Conservation (phyloP, 2,329 filamentous ascomycete genomes). For the Xylariales sp. region DNA sequence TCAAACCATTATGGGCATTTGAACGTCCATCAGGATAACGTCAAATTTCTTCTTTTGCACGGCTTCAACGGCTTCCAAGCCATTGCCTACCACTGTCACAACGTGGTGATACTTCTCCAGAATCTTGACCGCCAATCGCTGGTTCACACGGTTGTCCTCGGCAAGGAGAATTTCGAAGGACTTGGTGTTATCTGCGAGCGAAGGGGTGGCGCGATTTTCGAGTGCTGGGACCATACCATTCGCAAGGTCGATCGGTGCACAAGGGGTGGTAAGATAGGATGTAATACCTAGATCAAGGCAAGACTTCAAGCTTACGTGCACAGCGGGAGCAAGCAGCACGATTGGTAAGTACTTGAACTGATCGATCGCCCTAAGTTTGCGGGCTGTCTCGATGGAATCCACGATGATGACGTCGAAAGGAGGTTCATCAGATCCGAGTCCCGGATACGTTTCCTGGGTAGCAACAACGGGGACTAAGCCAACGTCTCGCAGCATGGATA, state of each 20-base stretch:
- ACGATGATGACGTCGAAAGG: conserved; percentile 95
- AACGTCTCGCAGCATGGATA: conserved; percentile 71
- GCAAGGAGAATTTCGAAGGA: conserved; percentile 94
- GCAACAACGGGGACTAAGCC: conserved; percentile 81
- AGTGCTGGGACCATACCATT: conserved; percentile 95
- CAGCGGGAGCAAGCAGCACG: conserved; percentile 81
- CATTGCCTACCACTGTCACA: conserved; percentile 91
- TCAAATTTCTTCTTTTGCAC: conserved; percentile 91
- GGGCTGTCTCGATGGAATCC: conserved; percentile 88
- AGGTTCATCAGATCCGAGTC: conserved; percentile 50
- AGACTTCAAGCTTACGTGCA: conserved; percentile 89
- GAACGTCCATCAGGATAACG: conserved; percentile 97
- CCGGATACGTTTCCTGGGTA: conserved; percentile 67
- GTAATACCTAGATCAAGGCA: conserved; percentile 93
- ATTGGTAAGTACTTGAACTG: conserved; percentile 98
- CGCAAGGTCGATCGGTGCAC: conserved; percentile 86
- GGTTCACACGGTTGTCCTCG: conserved; percentile 97
- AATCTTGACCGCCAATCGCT: conserved; percentile 93
- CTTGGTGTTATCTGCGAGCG: conserved; percentile 87
- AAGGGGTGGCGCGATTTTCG: conserved; percentile 87
- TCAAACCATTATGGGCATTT: conserved; percentile 97
- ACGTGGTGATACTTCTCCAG: conserved; percentile 94
- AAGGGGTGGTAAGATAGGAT: conserved; percentile 98
- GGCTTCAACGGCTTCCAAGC: conserved; percentile 87
- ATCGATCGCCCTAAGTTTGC: conserved; percentile 77